These are phyloP conservation scores for Fonsecaea multimorphosa DNA, from an alignment of 2,329 filamentous ascomycete genomes.

Conservation along the genomic window DNA sequence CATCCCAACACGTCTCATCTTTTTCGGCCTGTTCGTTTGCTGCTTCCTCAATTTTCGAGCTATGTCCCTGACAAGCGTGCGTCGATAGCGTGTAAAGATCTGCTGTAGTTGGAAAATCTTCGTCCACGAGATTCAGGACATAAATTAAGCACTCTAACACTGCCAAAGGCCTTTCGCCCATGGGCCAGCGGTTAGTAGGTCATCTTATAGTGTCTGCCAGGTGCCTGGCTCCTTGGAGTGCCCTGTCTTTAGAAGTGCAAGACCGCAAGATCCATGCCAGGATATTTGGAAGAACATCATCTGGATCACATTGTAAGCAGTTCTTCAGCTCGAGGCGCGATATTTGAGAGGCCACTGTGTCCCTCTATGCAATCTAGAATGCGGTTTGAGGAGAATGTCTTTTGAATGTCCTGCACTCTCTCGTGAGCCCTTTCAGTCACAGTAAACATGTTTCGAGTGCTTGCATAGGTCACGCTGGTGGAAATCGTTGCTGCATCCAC, in stretches of 20 bases:
- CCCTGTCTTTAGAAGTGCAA: background rate
- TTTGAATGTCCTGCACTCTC: background rate
- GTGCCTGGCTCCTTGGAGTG: background rate
- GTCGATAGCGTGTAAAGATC: background rate
- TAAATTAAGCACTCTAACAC: background rate
- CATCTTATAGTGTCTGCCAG: background rate
- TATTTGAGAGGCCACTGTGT: background rate
- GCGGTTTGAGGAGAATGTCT: background rate
- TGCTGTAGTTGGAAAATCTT: background rate
- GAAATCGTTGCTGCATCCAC: background rate
- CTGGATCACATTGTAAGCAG: background rate
- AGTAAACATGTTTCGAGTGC: background rate
- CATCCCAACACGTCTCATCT: background rate
- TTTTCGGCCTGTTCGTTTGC: background rate
- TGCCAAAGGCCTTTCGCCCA: background rate
- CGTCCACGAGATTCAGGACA: background rate
- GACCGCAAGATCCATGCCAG: background rate
- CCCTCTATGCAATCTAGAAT: background rate
- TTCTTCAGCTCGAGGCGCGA: background rate
- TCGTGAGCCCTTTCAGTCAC: background rate
- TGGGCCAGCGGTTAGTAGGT: background rate
- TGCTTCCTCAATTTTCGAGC: background rate
- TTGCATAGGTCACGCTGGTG: background rate
- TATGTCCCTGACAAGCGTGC: background rate
- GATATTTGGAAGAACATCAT: background rate